Base-by-base conservation (phyloP, 2,329 filamentous ascomycete genomes). In the Trichoderma polysporum region DNA sequence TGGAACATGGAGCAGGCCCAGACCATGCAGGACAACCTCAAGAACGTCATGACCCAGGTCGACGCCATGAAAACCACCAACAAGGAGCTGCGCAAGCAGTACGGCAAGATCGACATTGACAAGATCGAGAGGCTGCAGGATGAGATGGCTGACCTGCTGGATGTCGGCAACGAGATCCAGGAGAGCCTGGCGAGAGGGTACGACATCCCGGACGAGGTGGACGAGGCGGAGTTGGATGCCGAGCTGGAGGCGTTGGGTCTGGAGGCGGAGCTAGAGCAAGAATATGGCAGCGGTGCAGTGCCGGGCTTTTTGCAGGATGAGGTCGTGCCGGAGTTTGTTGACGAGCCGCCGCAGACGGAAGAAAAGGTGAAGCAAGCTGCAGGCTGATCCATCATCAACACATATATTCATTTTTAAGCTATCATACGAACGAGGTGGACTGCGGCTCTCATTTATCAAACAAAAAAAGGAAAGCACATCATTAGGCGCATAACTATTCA, bases 1-100 rank as follows among this genome's bases (percentile, higher is more conserved):
- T 98, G 94, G 94, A 98, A 98, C 82, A 97, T 99, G 94, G 94
- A 98, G 82, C 94, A 97, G 81, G 94, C 94, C 3, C 91, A 91
- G 77, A 96, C 94, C 86, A 97, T 98, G 94, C 93, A 97, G 82
- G 94, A 98, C 81, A 98, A 98, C 76, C 86, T 99, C 62, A 95
- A 96, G 79, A 98, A 98, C 79, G 94, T 95, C 70, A 97, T 97
- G 94, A 96, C 93, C 19, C 97, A 95, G 31, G 94, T 98, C 52
- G 94, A 98, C 78, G 94, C 94, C 12, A 94, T 99, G 88, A 96
- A 97, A 86, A 93, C 91, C 1, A 97, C 94, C 27, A 97, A 95
- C 74, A 97, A 97, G 82, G 90, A 93, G 74, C 86, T 99, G 70
- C 89, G 89, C 76, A 91, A 92, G 79, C 94, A 98, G 83, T 98